Evolutionary conservation across 371 early-diverging fungal genomes (phyloP).

Genomic region (Apophysomyces variabilis): DNA sequence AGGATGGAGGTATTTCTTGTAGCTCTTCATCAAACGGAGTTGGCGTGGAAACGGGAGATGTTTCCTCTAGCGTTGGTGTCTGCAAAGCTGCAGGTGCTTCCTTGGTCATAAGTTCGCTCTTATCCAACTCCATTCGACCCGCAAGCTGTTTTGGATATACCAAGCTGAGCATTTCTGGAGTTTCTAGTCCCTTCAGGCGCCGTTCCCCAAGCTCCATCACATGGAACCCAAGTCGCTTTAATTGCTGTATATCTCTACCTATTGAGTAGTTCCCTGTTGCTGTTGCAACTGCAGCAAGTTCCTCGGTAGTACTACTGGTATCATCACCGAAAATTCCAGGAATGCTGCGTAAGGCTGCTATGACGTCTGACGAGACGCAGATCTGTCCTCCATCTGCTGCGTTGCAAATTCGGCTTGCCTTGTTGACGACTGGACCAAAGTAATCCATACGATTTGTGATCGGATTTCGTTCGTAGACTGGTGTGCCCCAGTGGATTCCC

Average conservation of each 20-base stretch:
- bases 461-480: conserved; percentile 91
- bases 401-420: conserved; percentile 85
- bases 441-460: conserved; percentile 95
- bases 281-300: conserved; percentile 4
- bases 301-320: conserved; percentile 17
- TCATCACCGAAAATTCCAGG: conserved; percentile 44
- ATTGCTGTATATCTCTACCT: conserved; percentile 60
- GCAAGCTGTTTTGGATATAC: conserved; percentile 70
- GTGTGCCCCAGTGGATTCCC: conserved; percentile 95
- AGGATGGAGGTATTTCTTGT: conserved; percentile 58
- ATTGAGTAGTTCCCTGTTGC: conserved; percentile 38
- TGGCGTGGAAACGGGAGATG: conserved; percentile 4
- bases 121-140: conserved; percentile 51
- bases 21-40: conserved; percentile 10
- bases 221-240: conserved; percentile 75
- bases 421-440: conserved; percentile 94
- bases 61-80: background rate
- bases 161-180: conserved; percentile 80
- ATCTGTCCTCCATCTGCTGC: conserved; percentile 95
- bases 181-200: conserved; percentile 91
- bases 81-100: conserved; percentile 5
- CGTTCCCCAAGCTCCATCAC: conserved; percentile 81
- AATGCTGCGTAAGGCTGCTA: conserved; percentile 54
- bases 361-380: conserved; percentile 69
- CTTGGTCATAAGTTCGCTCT: conserved; percentile 29